These are phyloP conservation scores for Hyphodiscus hymeniophilus DNA, from an alignment of 495 filamentous ascomycete species.

Conservation along the genomic window DNA sequence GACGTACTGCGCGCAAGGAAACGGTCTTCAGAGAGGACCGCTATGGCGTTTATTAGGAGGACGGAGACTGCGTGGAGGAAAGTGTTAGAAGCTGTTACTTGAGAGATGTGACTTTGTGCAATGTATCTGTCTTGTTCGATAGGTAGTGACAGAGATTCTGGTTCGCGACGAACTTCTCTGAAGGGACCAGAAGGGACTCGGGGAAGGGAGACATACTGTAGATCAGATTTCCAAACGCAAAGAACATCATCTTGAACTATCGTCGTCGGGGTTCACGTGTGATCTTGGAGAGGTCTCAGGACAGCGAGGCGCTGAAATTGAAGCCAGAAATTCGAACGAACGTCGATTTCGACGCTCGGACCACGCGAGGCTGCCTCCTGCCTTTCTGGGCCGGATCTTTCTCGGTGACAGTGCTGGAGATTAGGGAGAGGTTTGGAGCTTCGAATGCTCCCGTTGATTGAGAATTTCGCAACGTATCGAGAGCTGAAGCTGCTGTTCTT, in stretches of 20 bases:
- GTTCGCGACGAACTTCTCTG: too few species aligned
- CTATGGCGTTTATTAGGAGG: conserved; percentile 89
- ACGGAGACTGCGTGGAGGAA: conserved; percentile 50
- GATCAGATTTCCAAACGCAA: conserved; percentile 22
- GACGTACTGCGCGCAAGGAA: conserved; percentile 88
- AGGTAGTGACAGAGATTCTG: too few species aligned
- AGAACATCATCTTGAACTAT: conserved; percentile 23
- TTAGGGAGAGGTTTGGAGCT: too few species aligned
- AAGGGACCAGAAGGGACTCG: too few species aligned
- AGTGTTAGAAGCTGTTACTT: conserved; percentile 4
- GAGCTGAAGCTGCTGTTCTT: too few species aligned
- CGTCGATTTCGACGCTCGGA: conserved; percentile 6
- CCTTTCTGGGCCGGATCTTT: too few species aligned
- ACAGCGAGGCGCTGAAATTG: conserved; percentile 2
- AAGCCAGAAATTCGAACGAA: conserved; percentile 31
- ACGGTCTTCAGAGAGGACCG: conserved; percentile 93
- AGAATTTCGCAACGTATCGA: too few species aligned
- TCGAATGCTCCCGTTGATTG: too few species aligned
- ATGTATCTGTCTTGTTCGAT: too few species aligned
- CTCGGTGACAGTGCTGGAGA: too few species aligned
- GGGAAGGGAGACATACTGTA: conserved; percentile 18
- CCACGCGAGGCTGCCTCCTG: conserved; percentile 11
- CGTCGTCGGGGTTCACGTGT: not conserved
- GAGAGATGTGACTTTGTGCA: too few species aligned
- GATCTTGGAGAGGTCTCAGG: not conserved